Evolutionary conservation across 352 stramenopile genomes (phyloP), one percentile per base, ranked within the genome.

Genomic region (Pythium folliculosum): DNA sequence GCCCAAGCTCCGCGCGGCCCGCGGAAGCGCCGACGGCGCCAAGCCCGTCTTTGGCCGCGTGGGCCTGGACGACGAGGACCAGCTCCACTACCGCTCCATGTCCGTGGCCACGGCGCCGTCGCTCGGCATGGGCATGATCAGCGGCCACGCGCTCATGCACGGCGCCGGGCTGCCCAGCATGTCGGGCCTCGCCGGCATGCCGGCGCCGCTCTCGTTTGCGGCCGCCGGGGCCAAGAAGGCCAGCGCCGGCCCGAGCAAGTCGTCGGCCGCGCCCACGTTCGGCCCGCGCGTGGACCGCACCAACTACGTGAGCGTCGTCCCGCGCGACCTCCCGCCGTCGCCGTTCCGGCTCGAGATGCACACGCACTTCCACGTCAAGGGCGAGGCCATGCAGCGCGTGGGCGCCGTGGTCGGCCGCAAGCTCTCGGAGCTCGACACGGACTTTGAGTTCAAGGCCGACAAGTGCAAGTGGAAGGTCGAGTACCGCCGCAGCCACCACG

Each of bases 381-480:
- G 80, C 47, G 80, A 90, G 58, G 70, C 81, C 22, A 83, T 89
- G n/a, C 77, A 86, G 69, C 85, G 87, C 40, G 76, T 94, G n/a
- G 90, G 87, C 50, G 81, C 77, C 16, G 75, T 92, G 19, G 73
- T 95, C 30, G 82, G 87, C 32, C 86, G 84, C 43, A 95, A 94
- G 77, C 73, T 95, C 10, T 92, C 82, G 60, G 85, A 94, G 59
- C 70, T 95, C 38, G 87, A 92, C 72, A 91, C 87, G 57, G 87
- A 95, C 66, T 95, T 90, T 57, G 76, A 78, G 63, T 95, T 95
- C 69, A 92, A 95, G 67, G 72, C 76, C 9, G 75, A 88, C 66
- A 95, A 95, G 77, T 92, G 85, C 78, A 95, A 95, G 75, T 95
- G 87, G 87, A 95, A 94, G 72, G 85, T 94, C 48, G 79, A 90